Evolutionary conservation across 495 filamentous ascomycete genomes (phyloP), one percentile per base, ranked within the genome.

Genomic region (Aspergillus mulundensis): DNA sequence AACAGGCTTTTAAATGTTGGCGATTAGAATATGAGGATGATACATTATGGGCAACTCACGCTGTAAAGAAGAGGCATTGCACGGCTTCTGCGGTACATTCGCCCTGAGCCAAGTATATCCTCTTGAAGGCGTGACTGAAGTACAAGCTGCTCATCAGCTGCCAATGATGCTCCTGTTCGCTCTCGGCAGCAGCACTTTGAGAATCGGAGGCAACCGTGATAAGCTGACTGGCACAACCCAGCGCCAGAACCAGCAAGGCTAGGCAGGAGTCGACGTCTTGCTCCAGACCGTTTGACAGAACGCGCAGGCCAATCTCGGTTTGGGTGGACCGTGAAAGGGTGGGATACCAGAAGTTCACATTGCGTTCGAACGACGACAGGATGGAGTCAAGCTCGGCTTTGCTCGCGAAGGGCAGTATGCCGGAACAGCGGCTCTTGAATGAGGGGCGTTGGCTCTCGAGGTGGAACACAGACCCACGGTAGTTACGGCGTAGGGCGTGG

Each of bases 311-410:
- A 4, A 55, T 23, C 43, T 55, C 53, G 5, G 43, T 48, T 15
- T 32, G 24, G 11, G 53, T 48, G n/a, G 53, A 32, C 12, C 43
- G 43, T 3, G 53, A 55, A 5, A 41, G 21, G 7, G 53, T 55
- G 5, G 53, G 53, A 15, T 55, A 55, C 53, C 53, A 55, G 23
- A 48, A 55, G 23, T 56, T 56, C 28, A 56, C 53, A 42, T 56
- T 40, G 44, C 36, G 53, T 11, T 56, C 53, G 23, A 56, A 56
- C 21, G 44, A 49, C 3, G 46, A 21, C 12, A 49, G 43, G 43
- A 56, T 48, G 14, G n/a, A 18, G 24, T 56, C 53, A 0, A 56
- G 44, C 3, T 56, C 53, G 5, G 34, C 7, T 7, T 45, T 36
- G 28, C 32, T 20, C 32, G 49, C 11, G 21, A 49, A 56, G 6